Percentiles rank a stretch among this genome's conserved stretches.
phyloP scores from a whole-genome alignment of 2,329 filamentous ascomycete genomes.

The Alternaria arborescens region DNA sequence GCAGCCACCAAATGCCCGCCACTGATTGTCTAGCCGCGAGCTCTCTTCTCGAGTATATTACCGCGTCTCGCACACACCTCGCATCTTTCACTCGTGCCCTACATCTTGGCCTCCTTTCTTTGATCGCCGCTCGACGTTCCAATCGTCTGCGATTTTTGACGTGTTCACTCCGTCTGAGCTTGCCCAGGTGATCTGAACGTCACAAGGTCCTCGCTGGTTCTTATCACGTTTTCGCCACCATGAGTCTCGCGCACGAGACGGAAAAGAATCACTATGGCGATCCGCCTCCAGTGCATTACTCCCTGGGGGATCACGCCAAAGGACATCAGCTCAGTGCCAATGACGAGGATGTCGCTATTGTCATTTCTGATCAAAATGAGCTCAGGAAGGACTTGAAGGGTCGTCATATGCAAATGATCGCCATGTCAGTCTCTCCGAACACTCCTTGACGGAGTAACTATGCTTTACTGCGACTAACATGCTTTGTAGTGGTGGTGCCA shows the following conservation, averaged over 20 bases:
- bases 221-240: background rate
- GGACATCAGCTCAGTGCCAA: background rate
- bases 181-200: too few species aligned
- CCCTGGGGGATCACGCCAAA: background rate
- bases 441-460: background rate
- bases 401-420: slow-evolving; percentile 67
- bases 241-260: slow-evolving; percentile 1
- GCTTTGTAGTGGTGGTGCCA: slow-evolving; percentile 57
- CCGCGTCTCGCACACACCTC: background rate
- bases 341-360: slow-evolving; percentile 1
- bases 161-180: background rate
- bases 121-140: background rate
- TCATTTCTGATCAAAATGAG: slow-evolving; percentile 3
- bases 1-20: background rate
- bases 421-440: slow-evolving; percentile 48
- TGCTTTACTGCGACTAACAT: background rate
- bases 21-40: background rate
- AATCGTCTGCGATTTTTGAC: background rate
- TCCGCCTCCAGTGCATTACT: background rate
- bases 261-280: background rate
- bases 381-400: slow-evolving; percentile 43
- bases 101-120: background rate
- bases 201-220: background rate
- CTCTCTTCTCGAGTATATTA: background rate
- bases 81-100: background rate